Evolutionary conservation across 1,284 basidiomycete genomes (phyloP).

Genomic region (Anthracocystis panici-leucophaei): DNA sequence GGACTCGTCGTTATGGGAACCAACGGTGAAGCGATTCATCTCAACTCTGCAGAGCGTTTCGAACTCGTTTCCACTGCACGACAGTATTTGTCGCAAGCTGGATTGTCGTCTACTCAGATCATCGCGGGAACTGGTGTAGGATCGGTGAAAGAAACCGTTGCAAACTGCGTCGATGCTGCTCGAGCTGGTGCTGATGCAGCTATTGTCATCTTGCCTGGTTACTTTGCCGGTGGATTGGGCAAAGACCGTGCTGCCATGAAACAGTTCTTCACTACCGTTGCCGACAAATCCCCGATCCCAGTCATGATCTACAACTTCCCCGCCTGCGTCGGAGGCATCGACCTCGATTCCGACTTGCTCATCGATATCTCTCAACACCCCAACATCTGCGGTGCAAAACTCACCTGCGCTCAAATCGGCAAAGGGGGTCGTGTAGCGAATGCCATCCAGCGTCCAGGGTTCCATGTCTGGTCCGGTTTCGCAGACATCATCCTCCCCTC

Average conservation of each 20-base stretch:
- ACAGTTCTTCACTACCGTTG: slow-evolving; percentile 81
- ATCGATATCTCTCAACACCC: slow-evolving; percentile 83
- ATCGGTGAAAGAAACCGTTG: slow-evolving; percentile 83
- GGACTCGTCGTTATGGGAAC: slow-evolving; percentile 82
- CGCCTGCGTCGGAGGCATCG: slow-evolving; percentile 76
- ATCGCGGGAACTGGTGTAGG: slow-evolving; percentile 85
- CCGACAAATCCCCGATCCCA: slow-evolving; percentile 83
- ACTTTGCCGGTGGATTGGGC: slow-evolving; percentile 81
- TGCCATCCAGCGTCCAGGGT: slow-evolving; percentile 72
- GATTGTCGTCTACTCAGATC: slow-evolving; percentile 76
- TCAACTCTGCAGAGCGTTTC: slow-evolving; percentile 80
- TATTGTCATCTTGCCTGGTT: slow-evolving; percentile 86
- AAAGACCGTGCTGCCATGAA: slow-evolving; percentile 77
- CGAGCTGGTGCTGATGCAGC: slow-evolving; percentile 83
- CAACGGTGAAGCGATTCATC: slow-evolving; percentile 83
- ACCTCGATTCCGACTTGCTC: slow-evolving; percentile 87
- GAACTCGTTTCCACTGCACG: slow-evolving; percentile 79
- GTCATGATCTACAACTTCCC: slow-evolving; percentile 93
- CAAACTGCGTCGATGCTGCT: slow-evolving; percentile 80
- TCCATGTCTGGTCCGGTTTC: slow-evolving; percentile 50
- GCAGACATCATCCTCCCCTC: slow-evolving; percentile 51
- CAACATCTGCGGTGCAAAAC: slow-evolving; percentile 85
- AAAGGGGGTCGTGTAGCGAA: slow-evolving; percentile 86
- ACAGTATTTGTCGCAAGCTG: slow-evolving; percentile 78
- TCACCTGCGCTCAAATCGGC: slow-evolving; percentile 89